phyloP scores from a whole-genome alignment of 352 stramenopile genomes.

The Peronospora farinosa region DNA sequence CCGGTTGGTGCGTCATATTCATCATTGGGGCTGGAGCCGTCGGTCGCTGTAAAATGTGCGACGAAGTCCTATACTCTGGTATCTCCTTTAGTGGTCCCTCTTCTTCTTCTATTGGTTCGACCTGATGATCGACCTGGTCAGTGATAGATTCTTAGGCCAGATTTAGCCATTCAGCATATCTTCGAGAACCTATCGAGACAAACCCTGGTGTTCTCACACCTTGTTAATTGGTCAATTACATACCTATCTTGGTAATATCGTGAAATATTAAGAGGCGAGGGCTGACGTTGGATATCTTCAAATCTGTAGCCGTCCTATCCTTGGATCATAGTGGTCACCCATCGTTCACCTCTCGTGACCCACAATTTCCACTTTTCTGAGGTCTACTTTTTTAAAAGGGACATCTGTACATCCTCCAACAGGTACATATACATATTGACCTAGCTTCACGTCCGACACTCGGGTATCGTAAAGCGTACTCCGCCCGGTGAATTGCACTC shows the following conservation, averaged over 20 bases:
- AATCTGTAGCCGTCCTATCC: neutral
- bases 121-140: neutral
- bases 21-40: too few relatives aligned
- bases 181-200: slow-evolving; percentile 5
- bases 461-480: too few relatives aligned
- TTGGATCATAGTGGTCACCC: neutral
- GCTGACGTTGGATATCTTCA: slow-evolving; percentile 7
- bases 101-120: too few relatives aligned
- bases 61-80: too few relatives aligned
- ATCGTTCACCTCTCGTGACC: neutral
- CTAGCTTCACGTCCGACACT: neutral
- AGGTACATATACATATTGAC: neutral
- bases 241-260: neutral
- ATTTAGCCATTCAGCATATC: slow-evolving; percentile 11
- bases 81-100: too few relatives aligned
- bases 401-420: neutral
- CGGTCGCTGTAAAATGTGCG: too few relatives aligned
- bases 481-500: slow-evolving; percentile 1
- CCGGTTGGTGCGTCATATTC: too few relatives aligned
- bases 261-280: neutral
- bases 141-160: slow-evolving; percentile 1
- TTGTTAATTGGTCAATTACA: slow-evolving; percentile 1
- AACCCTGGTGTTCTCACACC: slow-evolving; percentile 2
- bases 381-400: neutral
- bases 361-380: slow-evolving; percentile 3